Percentiles rank a stretch among this genome's conserved stretches.
phyloP scores from a whole-genome alignment of 306 rosid genomes.

The Lathyrus sativus region DNA sequence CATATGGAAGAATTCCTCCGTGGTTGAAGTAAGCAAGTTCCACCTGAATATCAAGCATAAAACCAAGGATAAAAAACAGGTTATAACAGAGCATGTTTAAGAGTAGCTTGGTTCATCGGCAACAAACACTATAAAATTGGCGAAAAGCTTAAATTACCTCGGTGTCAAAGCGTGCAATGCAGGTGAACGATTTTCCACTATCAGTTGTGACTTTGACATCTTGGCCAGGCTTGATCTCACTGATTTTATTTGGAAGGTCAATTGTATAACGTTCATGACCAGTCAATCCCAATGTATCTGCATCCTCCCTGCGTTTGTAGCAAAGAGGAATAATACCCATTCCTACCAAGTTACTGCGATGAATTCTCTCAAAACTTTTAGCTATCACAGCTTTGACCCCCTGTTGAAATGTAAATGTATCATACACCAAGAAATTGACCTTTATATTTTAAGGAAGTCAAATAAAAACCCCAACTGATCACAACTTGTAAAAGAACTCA shows the following conservation, averaged over 20 bases:
- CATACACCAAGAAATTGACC: slow-evolving; percentile 8
- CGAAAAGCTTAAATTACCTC: slow-evolving; percentile 59
- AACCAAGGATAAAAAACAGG: background rate
- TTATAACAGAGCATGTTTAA: background rate
- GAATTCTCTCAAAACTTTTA: slow-evolving; percentile 91
- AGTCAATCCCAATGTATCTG: slow-evolving; percentile 79
- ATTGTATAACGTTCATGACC: slow-evolving; percentile 90
- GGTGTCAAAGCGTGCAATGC: slow-evolving; percentile 78
- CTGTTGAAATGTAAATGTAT: slow-evolving; percentile 43
- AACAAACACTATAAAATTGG: background rate
- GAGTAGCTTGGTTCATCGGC: background rate
- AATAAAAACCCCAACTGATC: slow-evolving; percentile 14
- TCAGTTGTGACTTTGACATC: slow-evolving; percentile 83
- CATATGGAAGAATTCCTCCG: slow-evolving; percentile 93
- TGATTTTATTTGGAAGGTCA: slow-evolving; percentile 72
- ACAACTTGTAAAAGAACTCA: slow-evolving; percentile 43
- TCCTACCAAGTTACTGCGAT: slow-evolving; percentile 93
- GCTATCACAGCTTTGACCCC: slow-evolving; percentile 96
- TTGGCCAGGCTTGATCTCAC: slow-evolving; percentile 85
- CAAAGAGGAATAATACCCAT: slow-evolving; percentile 94
- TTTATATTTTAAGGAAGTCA: slow-evolving; percentile 1
- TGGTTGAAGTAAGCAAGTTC: slow-evolving; percentile 83
- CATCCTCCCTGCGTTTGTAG: slow-evolving; percentile 86
- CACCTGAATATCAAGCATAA: slow-evolving; percentile 53
- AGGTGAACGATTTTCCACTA: slow-evolving; percentile 79